Evolutionary conservation across 768 basidiomycete species (phyloP).

Genomic region (Xerocomellus amylosporus): DNA sequence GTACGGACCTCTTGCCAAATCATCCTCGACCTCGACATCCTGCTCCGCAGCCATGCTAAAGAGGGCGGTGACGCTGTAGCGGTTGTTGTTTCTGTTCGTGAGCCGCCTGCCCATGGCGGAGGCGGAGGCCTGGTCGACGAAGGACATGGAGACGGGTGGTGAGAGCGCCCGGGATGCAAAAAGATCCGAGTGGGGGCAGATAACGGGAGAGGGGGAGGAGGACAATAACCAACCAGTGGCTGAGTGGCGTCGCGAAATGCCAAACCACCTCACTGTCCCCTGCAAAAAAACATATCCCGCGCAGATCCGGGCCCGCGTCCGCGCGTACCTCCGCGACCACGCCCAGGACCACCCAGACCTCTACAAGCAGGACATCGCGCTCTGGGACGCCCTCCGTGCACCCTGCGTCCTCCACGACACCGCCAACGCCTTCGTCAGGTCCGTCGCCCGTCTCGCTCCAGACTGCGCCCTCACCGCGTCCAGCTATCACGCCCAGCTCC

Average conservation of each 20-base stretch:
- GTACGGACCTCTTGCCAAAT: conserved; percentile 82
- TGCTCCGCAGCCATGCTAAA: conserved; percentile 99
- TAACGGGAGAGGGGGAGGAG: conserved; percentile 3
- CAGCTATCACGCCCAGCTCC: conserved; percentile 91
- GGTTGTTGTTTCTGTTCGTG: conserved; percentile 92
- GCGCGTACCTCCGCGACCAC: conserved; percentile 66
- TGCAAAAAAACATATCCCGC: conserved; percentile 66
- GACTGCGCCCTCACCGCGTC: conserved; percentile 1
- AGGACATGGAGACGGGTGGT: conserved; percentile 46
- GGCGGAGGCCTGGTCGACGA: conserved; percentile 56
- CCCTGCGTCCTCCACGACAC: conserved; percentile 51
- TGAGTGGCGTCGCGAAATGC: conserved; percentile 47
- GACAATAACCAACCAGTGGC: conserved; percentile 13
- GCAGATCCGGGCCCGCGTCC: conserved; percentile 52
- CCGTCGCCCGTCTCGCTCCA: conserved; percentile 26
- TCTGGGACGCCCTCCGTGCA: conserved; percentile 66
- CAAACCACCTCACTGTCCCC: conserved; percentile 73
- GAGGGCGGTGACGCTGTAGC: conserved; percentile 92
- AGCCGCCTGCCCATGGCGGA: conserved; percentile 69
- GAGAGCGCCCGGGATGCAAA: conserved; percentile 2
- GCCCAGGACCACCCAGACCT: conserved; percentile 79
- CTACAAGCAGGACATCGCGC: conserved; percentile 72
- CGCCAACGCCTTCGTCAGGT: conserved; percentile 56
- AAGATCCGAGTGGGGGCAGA: no score
- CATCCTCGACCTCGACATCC: conserved; percentile 97